A percentile compares a stretch with the other conserved stretches of the same genome.
phyloP scores from a whole-genome alignment of 2,329 filamentous ascomycete species.

The Sporothrix protearum region DNA sequence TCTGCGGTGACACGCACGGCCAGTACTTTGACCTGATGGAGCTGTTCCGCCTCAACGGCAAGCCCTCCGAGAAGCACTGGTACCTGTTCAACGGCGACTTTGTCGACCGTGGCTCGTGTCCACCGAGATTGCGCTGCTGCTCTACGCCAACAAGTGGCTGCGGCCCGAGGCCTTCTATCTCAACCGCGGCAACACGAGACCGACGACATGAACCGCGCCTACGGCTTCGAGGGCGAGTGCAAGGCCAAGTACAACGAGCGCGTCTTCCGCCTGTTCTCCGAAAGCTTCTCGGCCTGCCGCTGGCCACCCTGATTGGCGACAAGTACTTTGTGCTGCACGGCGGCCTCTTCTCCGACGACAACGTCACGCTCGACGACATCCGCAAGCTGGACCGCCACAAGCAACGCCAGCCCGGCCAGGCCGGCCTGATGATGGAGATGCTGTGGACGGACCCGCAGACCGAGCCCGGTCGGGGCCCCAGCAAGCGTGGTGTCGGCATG shows the following conservation, averaged over 20 bases:
- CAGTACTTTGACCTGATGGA: conserved; percentile 98
- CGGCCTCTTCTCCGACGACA: conserved; percentile 94
- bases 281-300: conserved; percentile 93
- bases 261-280: conserved; percentile 95
- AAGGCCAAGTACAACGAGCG: conserved; percentile 95
- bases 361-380: conserved; percentile 86
- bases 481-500: conserved; percentile 93
- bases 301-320: conserved; percentile 85
- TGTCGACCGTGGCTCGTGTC: conserved; percentile 96
- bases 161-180: conserved; percentile 85
- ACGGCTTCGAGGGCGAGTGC: conserved; percentile 97
- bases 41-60: conserved; percentile 87
- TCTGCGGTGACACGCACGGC: conserved; percentile 96
- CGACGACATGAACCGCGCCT: conserved; percentile 98
- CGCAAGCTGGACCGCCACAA: conserved; percentile 49
- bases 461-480: conserved; percentile 79
- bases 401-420: conserved; percentile 63
- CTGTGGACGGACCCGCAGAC: conserved; percentile 96
- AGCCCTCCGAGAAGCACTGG: conserved; percentile 77
- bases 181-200: conserved; percentile 99
- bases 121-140: conserved; percentile 86
- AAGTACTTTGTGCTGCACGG: conserved; percentile 93
- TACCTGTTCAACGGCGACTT: conserved; percentile 99
- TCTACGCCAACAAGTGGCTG: conserved; percentile 97
- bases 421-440: conserved; percentile 99